Conservation (phyloP, 805 yeast species). For the Priceomyces haplophilus region DNA sequence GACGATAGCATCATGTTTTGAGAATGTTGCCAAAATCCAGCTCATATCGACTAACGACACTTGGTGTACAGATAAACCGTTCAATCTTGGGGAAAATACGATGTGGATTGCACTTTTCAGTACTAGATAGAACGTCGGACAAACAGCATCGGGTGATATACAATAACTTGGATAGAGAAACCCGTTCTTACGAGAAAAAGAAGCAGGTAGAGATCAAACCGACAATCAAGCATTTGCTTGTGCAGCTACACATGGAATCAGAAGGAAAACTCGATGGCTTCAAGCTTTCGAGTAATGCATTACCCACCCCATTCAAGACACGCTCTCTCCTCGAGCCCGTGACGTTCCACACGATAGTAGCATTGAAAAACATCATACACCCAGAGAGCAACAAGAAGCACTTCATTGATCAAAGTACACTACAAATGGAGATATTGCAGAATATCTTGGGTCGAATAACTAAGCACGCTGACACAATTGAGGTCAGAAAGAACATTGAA, state of each 20-base stretch:
- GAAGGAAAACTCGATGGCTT: conserved; percentile 6
- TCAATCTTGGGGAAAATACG: background rate
- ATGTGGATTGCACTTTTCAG: background rate
- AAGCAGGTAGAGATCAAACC: conserved; percentile 8
- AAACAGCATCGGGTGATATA: conserved; percentile 16
- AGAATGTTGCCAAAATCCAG: background rate
- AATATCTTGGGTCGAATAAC: conserved; percentile 1
- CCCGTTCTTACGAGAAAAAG: conserved; percentile 9
- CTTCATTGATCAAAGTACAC: conserved; percentile 1
- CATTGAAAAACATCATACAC: conserved; percentile 5
- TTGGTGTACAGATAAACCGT: background rate
- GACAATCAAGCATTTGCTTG: conserved; percentile 10
- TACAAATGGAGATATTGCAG: conserved; percentile 4
- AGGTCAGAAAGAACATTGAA: background rate
- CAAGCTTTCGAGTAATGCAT: background rate
- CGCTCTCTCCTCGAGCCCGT: conserved; percentile 13
- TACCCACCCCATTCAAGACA: conserved; percentile 5
- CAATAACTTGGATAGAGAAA: conserved; percentile 13
- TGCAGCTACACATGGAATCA: conserved; percentile 9
- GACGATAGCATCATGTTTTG: background rate
- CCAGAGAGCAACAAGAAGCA: background rate
- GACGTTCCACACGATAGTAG: conserved; percentile 12
- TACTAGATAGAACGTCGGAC: conserved; percentile 13
- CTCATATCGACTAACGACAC: background rate
- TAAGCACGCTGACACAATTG: background rate